These are phyloP conservation scores for Mallotus nudiflorus DNA, from an alignment of 345 rosid genomes.

Conservation along the genomic window DNA sequence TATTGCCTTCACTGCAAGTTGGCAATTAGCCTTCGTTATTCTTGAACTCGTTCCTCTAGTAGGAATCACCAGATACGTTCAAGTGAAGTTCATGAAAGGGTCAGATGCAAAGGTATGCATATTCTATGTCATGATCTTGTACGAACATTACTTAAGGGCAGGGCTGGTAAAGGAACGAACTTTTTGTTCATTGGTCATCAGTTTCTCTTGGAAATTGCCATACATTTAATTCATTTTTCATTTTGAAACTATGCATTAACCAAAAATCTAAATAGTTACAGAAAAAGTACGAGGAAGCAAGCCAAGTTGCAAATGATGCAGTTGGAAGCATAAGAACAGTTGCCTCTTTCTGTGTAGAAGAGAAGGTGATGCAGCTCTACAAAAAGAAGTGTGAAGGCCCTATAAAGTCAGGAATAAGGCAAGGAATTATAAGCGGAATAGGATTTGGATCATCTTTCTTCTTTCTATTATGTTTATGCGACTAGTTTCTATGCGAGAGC, in stretches of 20 bases:
- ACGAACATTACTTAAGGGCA: not conserved
- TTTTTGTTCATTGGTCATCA: no score
- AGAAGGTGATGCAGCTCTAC: constrained; percentile 76
- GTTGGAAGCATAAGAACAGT: constrained; percentile 88
- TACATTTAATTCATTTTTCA: no score
- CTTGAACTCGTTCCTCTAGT: constrained; percentile 64
- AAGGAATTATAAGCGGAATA: constrained; percentile 67
- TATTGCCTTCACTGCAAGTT: constrained; percentile 69
- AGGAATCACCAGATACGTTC: constrained; percentile 55
- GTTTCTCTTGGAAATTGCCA: no score
- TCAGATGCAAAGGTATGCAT: constrained; percentile 75
- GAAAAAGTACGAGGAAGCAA: constrained; percentile 88
- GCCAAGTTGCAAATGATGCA: constrained; percentile 90
- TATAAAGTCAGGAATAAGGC: constrained; percentile 61
- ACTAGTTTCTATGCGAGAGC: constrained; percentile 76
- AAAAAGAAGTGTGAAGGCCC: constrained; percentile 79
- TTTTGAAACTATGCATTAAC: no score
- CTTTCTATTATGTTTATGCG: constrained; percentile 59
- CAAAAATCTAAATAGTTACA: constrained; percentile 28
- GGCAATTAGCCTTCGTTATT: constrained; percentile 65
- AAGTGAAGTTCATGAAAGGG: constrained; percentile 73
- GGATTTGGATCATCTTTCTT: constrained; percentile 77
- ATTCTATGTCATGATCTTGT: not conserved
- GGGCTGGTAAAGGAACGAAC: no score
- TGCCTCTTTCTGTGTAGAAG: constrained; percentile 85